These are phyloP conservation scores for Soucietia sequanensis DNA, from an alignment of 805 yeast species.

Conservation along the genomic window DNA sequence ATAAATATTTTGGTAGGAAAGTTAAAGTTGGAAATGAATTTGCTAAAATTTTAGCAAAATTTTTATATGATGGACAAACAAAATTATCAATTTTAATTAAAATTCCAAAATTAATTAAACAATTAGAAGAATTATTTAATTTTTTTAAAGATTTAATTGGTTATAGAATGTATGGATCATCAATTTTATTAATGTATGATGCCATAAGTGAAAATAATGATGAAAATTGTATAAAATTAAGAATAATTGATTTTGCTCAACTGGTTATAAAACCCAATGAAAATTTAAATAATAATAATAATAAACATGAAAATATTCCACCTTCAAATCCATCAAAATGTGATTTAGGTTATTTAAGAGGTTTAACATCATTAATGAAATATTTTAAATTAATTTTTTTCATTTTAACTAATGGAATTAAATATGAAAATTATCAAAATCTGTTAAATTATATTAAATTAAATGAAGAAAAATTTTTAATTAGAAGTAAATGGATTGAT, in stretches of 20 bases:
- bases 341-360: slow-evolving; percentile 85
- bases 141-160: slow-evolving; percentile 61
- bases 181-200: slow-evolving; percentile 86
- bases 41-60: slow-evolving; percentile 69
- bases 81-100: slow-evolving; percentile 59
- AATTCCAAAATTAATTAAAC: slow-evolving; percentile 63
- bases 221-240: slow-evolving; percentile 46
- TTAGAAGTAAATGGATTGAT: not conserved
- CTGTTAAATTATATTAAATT: slow-evolving; percentile 8
- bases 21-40: slow-evolving; percentile 73
- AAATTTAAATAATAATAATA: slow-evolving; percentile 23
- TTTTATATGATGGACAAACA: slow-evolving; percentile 71
- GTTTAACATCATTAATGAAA: slow-evolving; percentile 67
- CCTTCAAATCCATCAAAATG: slow-evolving; percentile 63
- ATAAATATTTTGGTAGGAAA: slow-evolving; percentile 89
- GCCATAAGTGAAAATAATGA: slow-evolving; percentile 35
- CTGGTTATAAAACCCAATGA: slow-evolving; percentile 69
- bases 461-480: too few relatives aligned
- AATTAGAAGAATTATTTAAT: slow-evolving; percentile 54
- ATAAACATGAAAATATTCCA: slow-evolving; percentile 38
- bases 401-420: slow-evolving; percentile 44
- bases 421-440: slow-evolving; percentile 21
- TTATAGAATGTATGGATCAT: slow-evolving; percentile 89
- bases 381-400: slow-evolving; percentile 64
- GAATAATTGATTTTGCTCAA: slow-evolving; percentile 94